Evolutionary conservation across 2,329 filamentous ascomycete genomes (phyloP).

Genomic region (Fusarium ramigenum): DNA sequence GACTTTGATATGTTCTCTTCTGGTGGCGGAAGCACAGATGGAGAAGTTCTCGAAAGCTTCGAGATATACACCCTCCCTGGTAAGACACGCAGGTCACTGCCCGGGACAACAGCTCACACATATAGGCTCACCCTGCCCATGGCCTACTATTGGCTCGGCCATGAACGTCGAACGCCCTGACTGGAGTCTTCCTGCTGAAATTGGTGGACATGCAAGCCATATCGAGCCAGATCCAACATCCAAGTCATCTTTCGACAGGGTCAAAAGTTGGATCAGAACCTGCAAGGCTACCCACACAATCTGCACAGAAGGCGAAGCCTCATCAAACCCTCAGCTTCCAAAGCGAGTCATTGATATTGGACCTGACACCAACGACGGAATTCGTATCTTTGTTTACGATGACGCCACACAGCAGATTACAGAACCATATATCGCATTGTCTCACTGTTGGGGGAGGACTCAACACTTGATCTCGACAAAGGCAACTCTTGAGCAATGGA

Average conservation of each 20-base stretch:
- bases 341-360: slow-evolving; percentile 37
- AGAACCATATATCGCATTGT: slow-evolving; percentile 32
- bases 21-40: not conserved
- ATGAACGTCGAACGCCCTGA: slow-evolving; percentile 22
- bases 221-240: slow-evolving; percentile 25
- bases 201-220: slow-evolving; percentile 25
- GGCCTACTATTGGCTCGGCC: slow-evolving; percentile 28
- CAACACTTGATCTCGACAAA: slow-evolving; percentile 18
- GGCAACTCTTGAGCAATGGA: slow-evolving; percentile 23
- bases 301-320: slow-evolving; percentile 21
- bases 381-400: slow-evolving; percentile 26
- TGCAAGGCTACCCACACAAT: slow-evolving; percentile 26
- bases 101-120: not conserved
- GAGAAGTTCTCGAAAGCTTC: slow-evolving; percentile 7
- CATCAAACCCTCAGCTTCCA: slow-evolving; percentile 8
- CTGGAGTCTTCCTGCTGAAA: not conserved
- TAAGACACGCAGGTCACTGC: not conserved
- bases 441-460: slow-evolving; percentile 38
- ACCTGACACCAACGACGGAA: slow-evolving; percentile 19
- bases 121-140: slow-evolving; percentile 22
- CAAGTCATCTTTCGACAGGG: slow-evolving; percentile 7
- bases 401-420: slow-evolving; percentile 1
- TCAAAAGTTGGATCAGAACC: slow-evolving; percentile 30
- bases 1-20: slow-evolving; percentile 28
- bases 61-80: slow-evolving; percentile 35